These are phyloP conservation scores for Paracoccidioides brasiliensis DNA, from an alignment of 2,329 filamentous ascomycete genomes.

Conservation along the genomic window DNA sequence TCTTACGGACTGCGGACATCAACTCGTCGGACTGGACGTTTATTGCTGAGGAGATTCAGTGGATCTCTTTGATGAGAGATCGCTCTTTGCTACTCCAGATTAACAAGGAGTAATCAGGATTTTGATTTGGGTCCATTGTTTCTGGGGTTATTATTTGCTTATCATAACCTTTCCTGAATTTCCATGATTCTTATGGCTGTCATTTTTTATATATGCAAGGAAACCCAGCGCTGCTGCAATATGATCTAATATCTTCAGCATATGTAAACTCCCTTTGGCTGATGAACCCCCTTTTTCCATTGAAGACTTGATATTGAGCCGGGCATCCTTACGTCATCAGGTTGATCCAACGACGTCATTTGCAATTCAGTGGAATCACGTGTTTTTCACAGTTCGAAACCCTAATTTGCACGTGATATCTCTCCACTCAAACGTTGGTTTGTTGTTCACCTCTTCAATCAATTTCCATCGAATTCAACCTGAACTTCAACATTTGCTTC, in stretches of 20 bases:
- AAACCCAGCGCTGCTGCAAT: neutral
- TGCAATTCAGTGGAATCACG: neutral
- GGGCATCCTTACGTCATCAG: neutral
- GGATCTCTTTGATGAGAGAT: constrained; percentile 10
- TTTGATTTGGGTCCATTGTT: neutral
- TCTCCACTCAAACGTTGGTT: neutral
- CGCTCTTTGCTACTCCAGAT: neutral
- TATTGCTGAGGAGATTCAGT: constrained; percentile 24
- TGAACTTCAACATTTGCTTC: neutral
- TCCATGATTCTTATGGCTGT: neutral
- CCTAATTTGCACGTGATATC: neutral
- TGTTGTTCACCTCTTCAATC: neutral
- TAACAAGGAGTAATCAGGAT: neutral
- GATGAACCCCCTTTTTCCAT: neutral
- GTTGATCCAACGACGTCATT: neutral
- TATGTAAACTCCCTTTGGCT: too few species aligned
- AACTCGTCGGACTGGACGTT: constrained; percentile 26
- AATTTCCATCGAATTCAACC: neutral
- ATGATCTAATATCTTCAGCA: neutral
- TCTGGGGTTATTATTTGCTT: too few species aligned
- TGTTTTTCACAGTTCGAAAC: neutral
- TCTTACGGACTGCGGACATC: constrained; percentile 26
- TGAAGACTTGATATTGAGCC: neutral
- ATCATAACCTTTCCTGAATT: neutral
- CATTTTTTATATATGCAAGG: neutral